Evolutionary conservation across 495 filamentous ascomycete genomes (phyloP), one percentile per base, ranked within the genome.

Genomic region (Halenospora varia): DNA sequence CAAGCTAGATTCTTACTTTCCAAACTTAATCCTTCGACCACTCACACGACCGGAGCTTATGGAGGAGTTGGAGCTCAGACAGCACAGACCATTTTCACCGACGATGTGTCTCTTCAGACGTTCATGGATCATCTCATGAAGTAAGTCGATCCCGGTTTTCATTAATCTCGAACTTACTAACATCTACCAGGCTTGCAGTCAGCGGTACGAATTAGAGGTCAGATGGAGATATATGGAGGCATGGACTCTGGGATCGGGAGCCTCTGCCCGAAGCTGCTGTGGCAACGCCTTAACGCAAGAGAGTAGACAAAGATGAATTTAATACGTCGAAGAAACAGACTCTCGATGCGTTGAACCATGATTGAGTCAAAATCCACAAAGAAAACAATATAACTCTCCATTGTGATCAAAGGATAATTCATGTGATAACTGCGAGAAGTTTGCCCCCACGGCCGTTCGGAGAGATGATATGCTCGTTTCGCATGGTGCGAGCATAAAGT

Each of bases 81-180:
- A 19, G 92, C 94, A 26, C 95, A 97, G 75, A 99, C 95, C 13
- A 97, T 99, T 63, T 99, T 99, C 73, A 99, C 95, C 1, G 95
- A 99, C 66, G 95, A 99, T 73, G 95, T 99, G 51, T 96, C 91
- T 20, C 75, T 99, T 68, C 94, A 97, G 73, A 97, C 93, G 6
- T 99, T 99, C 68, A 99, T 97, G 94, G 95, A 99, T 62, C 90
- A 96, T 77, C 75, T 99, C 69, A 99, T 99, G 95, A 99, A 99
- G 90, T 93, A 73, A 77, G 88, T 77, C 25, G 56, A 66, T 53
- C 58, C 61, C 62, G 20, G n/a, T 15, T 2, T 45, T 25, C 18
- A 0, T 2, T 10, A 55, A 26, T 17, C 17, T 18, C 11, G 24
- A 15, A 9, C 0, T 29, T 56, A 23, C 51, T 58, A 53, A 45